Conservation (phyloP, 2,329 filamentous ascomycete genomes). For the Xylariaceae sp. region DNA sequence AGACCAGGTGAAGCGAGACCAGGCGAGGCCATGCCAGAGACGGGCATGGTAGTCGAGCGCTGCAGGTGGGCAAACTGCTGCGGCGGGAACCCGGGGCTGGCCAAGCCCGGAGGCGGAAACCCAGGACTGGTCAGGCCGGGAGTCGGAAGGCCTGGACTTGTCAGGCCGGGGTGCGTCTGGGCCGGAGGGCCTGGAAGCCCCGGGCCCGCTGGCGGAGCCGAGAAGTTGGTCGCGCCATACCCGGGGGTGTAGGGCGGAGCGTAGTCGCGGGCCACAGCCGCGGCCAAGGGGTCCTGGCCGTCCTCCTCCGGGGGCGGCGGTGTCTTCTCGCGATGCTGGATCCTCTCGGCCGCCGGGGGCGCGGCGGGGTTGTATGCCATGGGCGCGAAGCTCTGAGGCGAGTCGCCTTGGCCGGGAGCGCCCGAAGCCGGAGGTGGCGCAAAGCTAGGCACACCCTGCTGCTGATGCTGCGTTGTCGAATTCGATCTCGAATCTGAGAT, state of each 20-base stretch:
- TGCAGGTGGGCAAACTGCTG: slow-evolving; percentile 37
- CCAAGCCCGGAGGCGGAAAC: slow-evolving; percentile 30
- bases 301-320: slow-evolving; percentile 66
- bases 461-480: slow-evolving; percentile 17
- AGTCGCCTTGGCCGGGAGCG: slow-evolving; percentile 23
- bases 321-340: slow-evolving; percentile 70
- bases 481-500: slow-evolving; percentile 51
- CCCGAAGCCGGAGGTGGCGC: slow-evolving; percentile 32
- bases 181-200: slow-evolving; percentile 31
- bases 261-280: slow-evolving; percentile 50
- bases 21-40: slow-evolving; percentile 28
- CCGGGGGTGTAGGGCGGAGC: slow-evolving; percentile 44
- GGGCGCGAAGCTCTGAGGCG: slow-evolving; percentile 44
- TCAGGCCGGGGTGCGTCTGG: slow-evolving; percentile 11
- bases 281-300: slow-evolving; percentile 49
- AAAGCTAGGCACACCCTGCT: slow-evolving; percentile 26
- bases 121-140: slow-evolving; percentile 18
- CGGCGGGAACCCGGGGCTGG: slow-evolving; percentile 34
- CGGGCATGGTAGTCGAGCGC: slow-evolving; percentile 44
- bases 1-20: too few relatives aligned
- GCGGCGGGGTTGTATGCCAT: slow-evolving; percentile 76
- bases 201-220: slow-evolving; percentile 30
- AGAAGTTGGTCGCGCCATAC: slow-evolving; percentile 35
- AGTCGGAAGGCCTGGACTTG: slow-evolving; percentile 22
- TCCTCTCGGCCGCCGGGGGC: slow-evolving; percentile 64